Evolutionary conservation across 139 green algal species (phyloP).

Genomic region (Picochlorum sp.): DNA sequence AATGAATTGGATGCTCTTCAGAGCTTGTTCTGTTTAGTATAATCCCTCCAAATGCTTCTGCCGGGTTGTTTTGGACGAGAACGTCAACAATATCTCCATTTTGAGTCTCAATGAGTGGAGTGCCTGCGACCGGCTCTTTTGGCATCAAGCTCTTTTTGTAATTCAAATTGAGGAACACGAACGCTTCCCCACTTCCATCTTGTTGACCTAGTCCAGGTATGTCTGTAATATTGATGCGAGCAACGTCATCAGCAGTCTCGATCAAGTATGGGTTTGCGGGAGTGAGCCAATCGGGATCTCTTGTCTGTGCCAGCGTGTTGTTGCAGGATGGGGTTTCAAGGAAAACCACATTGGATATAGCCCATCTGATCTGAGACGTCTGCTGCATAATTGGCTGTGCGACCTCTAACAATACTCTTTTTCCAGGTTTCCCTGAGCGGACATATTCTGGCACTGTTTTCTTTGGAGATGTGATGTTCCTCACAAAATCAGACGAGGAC

Average conservation of each 20-base stretch:
- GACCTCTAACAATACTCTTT: not conserved
- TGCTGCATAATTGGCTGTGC: not conserved
- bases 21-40: slow-evolving; percentile 9
- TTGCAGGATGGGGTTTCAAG: slow-evolving; percentile 2
- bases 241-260: not conserved
- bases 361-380: slow-evolving; percentile 3
- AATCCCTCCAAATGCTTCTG: slow-evolving; percentile 13
- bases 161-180: slow-evolving; percentile 2
- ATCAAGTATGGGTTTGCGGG: not conserved
- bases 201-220: not conserved
- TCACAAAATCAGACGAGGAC: not conserved
- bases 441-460: not conserved
- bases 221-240: not conserved
- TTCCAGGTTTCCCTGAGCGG: not conserved
- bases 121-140: slow-evolving; percentile 9
- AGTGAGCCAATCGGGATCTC: not conserved
- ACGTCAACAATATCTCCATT: slow-evolving; percentile 11
- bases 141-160: slow-evolving; percentile 3
- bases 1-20: slow-evolving; percentile 48
- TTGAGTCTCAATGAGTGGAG: slow-evolving; percentile 3
- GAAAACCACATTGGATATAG: not conserved
- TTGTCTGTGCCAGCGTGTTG: not conserved
- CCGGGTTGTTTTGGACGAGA: slow-evolving; percentile 27
- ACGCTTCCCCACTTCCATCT: not conserved
- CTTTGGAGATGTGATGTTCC: not conserved